phyloP scores from a whole-genome alignment of 2,329 filamentous ascomycete genomes.

The Diaporthe helianthi region DNA sequence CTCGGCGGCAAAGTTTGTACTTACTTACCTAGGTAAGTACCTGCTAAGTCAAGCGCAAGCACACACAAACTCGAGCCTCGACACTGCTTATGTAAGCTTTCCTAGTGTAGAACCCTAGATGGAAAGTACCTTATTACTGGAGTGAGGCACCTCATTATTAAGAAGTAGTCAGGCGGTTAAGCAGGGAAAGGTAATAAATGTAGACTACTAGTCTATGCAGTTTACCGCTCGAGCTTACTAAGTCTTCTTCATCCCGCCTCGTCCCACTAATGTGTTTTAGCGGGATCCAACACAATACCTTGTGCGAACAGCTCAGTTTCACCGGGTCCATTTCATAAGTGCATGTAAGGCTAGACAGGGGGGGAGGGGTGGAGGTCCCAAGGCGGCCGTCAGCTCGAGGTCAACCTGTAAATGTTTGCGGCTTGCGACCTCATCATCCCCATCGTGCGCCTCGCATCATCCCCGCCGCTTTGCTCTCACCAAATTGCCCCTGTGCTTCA shows the following conservation, averaged over 20 bases:
- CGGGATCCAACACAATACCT: background rate
- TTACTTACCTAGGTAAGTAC: no score
- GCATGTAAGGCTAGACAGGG: constrained; percentile 2
- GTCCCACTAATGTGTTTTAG: background rate
- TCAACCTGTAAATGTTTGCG: constrained; percentile 27
- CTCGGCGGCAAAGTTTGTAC: background rate
- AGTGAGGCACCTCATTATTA: no score
- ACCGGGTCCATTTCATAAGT: constrained; percentile 22
- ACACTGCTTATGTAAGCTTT: no score
- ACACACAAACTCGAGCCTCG: no score
- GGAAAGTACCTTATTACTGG: no score
- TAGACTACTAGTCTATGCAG: no score
- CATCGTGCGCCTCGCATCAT: background rate
- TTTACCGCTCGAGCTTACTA: no score
- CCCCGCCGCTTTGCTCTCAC: background rate
- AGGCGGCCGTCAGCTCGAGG: constrained; percentile 12
- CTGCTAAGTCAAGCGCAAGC: no score
- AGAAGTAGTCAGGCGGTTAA: no score
- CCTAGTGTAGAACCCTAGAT: no score
- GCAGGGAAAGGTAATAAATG: no score
- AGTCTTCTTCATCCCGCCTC: background rate
- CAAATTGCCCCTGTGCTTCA: background rate
- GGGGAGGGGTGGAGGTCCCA: background rate
- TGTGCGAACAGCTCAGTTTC: constrained; percentile 19
- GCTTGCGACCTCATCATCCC: constrained; percentile 13